Percentiles rank a stretch among this genome's conserved stretches.
Conservation (phyloP, 148 eudicot species). For the Dianthus caryophyllus region DNA sequence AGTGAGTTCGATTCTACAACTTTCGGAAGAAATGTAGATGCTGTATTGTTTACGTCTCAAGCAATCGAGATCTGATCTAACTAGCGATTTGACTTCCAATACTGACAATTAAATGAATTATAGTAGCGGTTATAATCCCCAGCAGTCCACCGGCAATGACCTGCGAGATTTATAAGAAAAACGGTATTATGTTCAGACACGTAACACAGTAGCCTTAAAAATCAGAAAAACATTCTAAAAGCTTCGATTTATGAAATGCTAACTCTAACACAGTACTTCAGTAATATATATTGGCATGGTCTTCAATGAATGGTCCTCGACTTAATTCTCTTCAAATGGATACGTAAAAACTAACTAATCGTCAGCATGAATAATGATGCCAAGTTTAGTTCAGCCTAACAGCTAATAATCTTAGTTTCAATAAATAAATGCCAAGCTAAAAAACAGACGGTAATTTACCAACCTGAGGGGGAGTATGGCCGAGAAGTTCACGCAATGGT, state of each 20-base stretch:
- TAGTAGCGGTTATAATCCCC: conserved; percentile 51
- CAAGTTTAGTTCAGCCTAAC: background rate
- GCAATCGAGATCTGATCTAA: background rate
- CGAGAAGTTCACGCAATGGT: conserved; percentile 92
- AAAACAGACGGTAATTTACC: conserved; percentile 5
- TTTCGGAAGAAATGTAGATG: background rate
- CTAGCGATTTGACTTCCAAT: conserved; percentile 19
- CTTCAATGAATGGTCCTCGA: background rate
- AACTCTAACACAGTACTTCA: no score
- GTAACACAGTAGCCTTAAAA: background rate
- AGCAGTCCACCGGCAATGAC: conserved; percentile 67
- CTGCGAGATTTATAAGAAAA: conserved; percentile 29
- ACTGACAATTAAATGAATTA: conserved; percentile 33
- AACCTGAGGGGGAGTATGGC: conserved; percentile 96
- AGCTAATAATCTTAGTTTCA: background rate
- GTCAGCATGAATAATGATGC: background rate
- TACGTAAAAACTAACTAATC: background rate
- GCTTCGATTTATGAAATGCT: no score
- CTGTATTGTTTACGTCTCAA: background rate
- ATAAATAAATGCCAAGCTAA: background rate
- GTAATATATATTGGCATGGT: background rate
- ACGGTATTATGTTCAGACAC: no score
- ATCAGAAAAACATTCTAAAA: background rate
- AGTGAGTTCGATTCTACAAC: background rate
- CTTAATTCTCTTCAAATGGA: background rate